Percentiles rank a stretch among this genome's conserved stretches.
phyloP scores from a whole-genome alignment of 371 early-diverging fungal genomes.

The Apophysomyces variabilis region DNA sequence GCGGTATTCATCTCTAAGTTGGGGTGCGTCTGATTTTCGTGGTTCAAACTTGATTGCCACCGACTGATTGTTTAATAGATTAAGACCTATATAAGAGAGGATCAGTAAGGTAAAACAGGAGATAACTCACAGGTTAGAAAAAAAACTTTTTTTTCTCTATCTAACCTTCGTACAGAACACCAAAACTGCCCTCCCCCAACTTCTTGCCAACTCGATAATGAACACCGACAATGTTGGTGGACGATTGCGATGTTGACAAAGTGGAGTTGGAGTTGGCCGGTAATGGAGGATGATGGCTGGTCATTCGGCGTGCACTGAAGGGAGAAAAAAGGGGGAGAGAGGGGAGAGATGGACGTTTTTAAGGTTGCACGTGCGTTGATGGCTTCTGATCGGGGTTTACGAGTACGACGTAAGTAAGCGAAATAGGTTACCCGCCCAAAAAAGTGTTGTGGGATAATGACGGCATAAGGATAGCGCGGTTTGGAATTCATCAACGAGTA shows the following conservation, averaged over 20 bases:
- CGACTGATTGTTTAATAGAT: slow-evolving; percentile 78
- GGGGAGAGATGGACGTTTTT: slow-evolving; percentile 3
- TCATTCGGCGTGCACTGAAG: slow-evolving; percentile 9
- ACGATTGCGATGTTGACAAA: slow-evolving; percentile 10
- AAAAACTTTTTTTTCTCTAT: not conserved
- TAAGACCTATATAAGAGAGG: slow-evolving; percentile 50
- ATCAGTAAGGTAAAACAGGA: slow-evolving; percentile 9
- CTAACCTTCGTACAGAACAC: slow-evolving; percentile 94
- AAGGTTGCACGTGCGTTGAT: slow-evolving; percentile 24
- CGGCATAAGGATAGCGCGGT: slow-evolving; percentile 5
- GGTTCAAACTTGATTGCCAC: slow-evolving; percentile 96
- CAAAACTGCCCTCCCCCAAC: slow-evolving; percentile 95
- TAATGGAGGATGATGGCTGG: slow-evolving; percentile 12
- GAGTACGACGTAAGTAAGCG: slow-evolving; percentile 18
- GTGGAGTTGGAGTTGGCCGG: slow-evolving; percentile 12
- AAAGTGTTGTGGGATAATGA: not conserved
- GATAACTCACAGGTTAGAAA: not conserved
- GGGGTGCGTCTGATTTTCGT: slow-evolving; percentile 92
- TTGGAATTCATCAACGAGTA: not conserved
- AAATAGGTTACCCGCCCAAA: slow-evolving; percentile 5
- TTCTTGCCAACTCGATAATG: slow-evolving; percentile 91
- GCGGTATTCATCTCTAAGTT: slow-evolving; percentile 90
- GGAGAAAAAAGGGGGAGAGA: not conserved
- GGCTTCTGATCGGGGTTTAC: slow-evolving; percentile 50
- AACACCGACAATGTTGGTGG: slow-evolving; percentile 75